Base-by-base conservation (phyloP, 1,284 basidiomycete genomes). In the Uromyces viciae-fabae region DNA sequence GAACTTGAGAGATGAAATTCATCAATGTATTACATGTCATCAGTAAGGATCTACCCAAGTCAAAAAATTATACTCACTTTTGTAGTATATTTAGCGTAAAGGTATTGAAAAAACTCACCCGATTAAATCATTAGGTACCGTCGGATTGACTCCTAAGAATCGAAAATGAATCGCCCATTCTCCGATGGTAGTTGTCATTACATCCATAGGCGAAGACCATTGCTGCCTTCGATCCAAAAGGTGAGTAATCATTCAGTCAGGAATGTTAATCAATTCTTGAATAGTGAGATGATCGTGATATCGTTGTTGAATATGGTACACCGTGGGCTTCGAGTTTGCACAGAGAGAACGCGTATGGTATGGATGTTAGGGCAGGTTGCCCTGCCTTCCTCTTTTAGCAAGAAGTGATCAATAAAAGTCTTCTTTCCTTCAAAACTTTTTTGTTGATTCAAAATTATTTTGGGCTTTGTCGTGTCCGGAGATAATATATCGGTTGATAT, bases 91-190 rank as follows among this genome's bases (percentile, higher is more conserved):
- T 64, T 31, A 54, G 22, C 28, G 4, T 7, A 54, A 25, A 25
- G 15, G 3, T 54, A 25, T 7, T 54, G 52, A 54, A 72, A 9
- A n/a, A 31, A 58, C 69, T 46, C 58, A 72, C 77, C 31, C 77
- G 14, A 80, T 73, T 43, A 80, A 46, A 40, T 80, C 77, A 36
- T 80, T 58, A 25, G 77, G 77, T 4, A 80, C 69, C 25, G 77
- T 64, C 5, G 77, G 77, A 52, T 80, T 54, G 28, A 80, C 52
- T 19, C 77, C 77, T 42, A 80, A 46, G 25, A 80, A 49, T 8
- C 77, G 68, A 11, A 22, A 22, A 25, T 52, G 52, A 3, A 80
- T 31, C n/a, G 68, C 77, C 38, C 60, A 80, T 19, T 14, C 31
- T 22, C 25, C 38, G 17, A 66, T 49, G 2, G 60, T 9, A n/a